These are phyloP conservation scores for Corchorus capsularis DNA, from an alignment of 345 rosid species.

Conservation along the genomic window DNA sequence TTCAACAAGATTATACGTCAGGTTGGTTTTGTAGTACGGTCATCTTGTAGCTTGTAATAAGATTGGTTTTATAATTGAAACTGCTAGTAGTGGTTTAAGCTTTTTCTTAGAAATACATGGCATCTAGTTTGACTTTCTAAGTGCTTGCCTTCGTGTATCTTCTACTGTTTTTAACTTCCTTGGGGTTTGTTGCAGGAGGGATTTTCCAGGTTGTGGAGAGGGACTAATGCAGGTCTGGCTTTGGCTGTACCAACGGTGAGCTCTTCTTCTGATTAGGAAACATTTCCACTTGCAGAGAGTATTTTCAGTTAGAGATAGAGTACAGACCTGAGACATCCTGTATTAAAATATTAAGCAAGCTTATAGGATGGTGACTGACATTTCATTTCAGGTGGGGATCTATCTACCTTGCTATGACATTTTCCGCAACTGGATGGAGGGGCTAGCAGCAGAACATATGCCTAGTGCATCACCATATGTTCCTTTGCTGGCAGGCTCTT, in stretches of 20 bases:
- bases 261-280: conserved; percentile 8
- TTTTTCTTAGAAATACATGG: background rate
- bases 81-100: background rate
- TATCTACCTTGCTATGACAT: conserved; percentile 91
- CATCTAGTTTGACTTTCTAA: background rate
- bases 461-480: conserved; percentile 58
- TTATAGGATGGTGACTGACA: background rate
- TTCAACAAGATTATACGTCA: conserved; percentile 85
- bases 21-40: conserved; percentile 44
- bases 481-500: conserved; percentile 76
- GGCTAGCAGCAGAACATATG: conserved; percentile 42
- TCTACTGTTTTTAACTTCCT: conserved; percentile 13
- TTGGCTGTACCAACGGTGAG: conserved; percentile 89
- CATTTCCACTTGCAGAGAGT: background rate
- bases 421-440: conserved; percentile 80
- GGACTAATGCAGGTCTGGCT: conserved; percentile 95
- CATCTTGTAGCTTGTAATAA: background rate
- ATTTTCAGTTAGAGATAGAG: no score
- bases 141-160: conserved; percentile 13
- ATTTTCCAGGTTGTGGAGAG: conserved; percentile 87
- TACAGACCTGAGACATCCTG: background rate
- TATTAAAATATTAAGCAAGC: background rate
- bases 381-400: conserved; percentile 78
- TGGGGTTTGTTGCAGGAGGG: conserved; percentile 71
- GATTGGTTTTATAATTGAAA: background rate